Evolutionary conservation across 768 basidiomycete species (phyloP), one percentile per base, ranked within the genome.

Genomic region (Dacryopinax primogenitus): DNA sequence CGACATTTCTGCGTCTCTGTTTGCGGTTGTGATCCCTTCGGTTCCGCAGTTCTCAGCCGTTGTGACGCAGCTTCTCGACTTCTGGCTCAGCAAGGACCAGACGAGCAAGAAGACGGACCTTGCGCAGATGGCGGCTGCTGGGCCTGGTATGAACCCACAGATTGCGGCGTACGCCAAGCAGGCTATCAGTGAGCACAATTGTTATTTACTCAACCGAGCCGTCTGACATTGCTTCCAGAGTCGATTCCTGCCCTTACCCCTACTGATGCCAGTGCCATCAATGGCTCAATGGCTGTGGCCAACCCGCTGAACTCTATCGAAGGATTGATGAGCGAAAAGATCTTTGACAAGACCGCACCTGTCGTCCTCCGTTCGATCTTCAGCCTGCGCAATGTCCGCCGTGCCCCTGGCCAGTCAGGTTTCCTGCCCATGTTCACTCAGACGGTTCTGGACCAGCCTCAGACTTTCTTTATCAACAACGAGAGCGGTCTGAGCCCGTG

Each of bases 401-500:
- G 87, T 58, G 87, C 83, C 2, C 87, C 86, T 0, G 85, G 84
- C 0, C 78, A 80, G 58, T 88, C 86, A 3, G 90, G 90, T 0
- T 68, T 65, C 13, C 81, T 92, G 11, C 51, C 51, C 51, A 26
- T 4, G 51, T 58, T 58, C 26, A 30, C 3, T 6, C 51, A 58
- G 51, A 3, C 18, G 51, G 18, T 58, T 30, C 26, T 13, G 51
- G 51, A 18, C 51, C 51, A 58, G 51, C 51, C 51, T 21, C 51
- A 58, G 26, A 58, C 51, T 7, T 58, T 13, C 13, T 58, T 58
- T 30, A 58, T 58, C 30, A 18, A 58, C 51, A 58, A 58, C 51
- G 4, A 3, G 23, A 58, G 51, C 51, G 26, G 26, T 4, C 51
- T 58, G 23, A 58, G 4, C 30, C 51, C 51, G 26, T 58, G 51